These are phyloP conservation scores for Senna siamea DNA, from an alignment of 306 rosid genomes.

Conservation along the genomic window DNA sequence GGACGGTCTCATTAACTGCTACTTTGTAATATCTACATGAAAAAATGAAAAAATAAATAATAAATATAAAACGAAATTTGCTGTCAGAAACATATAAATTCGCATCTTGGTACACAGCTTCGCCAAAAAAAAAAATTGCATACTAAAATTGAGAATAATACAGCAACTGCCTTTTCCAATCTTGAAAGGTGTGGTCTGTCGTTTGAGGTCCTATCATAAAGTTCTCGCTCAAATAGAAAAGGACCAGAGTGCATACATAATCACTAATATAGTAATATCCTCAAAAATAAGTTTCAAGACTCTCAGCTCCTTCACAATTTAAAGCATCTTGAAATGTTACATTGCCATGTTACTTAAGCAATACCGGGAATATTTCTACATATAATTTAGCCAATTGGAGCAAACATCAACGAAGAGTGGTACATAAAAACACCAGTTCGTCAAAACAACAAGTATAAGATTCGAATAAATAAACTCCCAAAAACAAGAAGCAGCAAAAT, in stretches of 20 bases:
- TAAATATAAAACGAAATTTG: not conserved
- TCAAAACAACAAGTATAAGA: not conserved
- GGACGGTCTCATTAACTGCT: slow-evolving; percentile 65
- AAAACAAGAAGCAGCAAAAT: not conserved
- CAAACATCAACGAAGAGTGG: slow-evolving; percentile 14
- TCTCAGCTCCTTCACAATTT: not conserved
- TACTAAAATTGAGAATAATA: not conserved
- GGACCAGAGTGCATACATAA: slow-evolving; percentile 9
- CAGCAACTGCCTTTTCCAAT: not conserved
- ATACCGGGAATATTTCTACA: slow-evolving; percentile 2
- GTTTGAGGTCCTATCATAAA: not conserved
- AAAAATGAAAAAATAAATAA: not conserved
- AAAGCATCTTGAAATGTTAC: slow-evolving; percentile 6
- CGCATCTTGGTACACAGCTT: not conserved
- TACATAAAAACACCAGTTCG: not conserved
- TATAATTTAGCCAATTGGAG: not conserved
- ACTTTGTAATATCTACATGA: slow-evolving; percentile 81
- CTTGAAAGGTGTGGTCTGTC: not conserved
- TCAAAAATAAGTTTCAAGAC: slow-evolving; percentile 16
- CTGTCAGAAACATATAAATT: slow-evolving; percentile 24
- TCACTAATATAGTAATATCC: not conserved
- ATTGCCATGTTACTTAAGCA: not conserved
- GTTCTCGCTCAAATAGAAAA: not conserved
- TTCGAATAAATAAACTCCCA: not conserved
- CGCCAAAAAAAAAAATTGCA: not conserved